Base-by-base conservation (phyloP, 768 basidiomycete genomes). In the Sporobolomyces phaffii region DNA sequence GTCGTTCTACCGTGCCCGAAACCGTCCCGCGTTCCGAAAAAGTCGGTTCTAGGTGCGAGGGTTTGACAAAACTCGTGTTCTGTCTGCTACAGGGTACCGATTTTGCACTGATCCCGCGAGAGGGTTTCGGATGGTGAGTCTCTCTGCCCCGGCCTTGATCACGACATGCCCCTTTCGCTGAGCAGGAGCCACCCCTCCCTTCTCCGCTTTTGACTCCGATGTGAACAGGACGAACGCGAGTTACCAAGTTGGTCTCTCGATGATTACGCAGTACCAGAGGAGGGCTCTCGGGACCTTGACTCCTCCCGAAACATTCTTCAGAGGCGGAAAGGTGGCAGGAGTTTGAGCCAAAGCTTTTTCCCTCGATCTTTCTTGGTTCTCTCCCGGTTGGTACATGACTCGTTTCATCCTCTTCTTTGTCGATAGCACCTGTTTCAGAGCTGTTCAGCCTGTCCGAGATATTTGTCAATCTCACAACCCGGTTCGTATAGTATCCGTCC, bases 61-160 rank as follows among this genome's bases (percentile, higher is more conserved):
- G 43, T 11, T 34, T 36, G 49, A 7, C 50, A 41, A 24, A n/a
- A 26, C 38, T 24, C 6, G 69, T 63, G 73, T 73, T 15, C 76
- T 76, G 10, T 40, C 34, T 68, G 7, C 17, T 22, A 5, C 78
- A 80, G 72, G 94, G 94, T 53, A 83, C 94, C 73, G 94, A 99
- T 80, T 99, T 99, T 81, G 91, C 93, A 80, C 86, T 93, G 84
- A 89, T 97, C 48, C 93, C 93, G 54, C 84, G 92, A 18, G 94
- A 98, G 79, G 94, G 94, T 60, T 99, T 98, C 76, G 94, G 94
- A 13, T 97, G 92, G 94, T 96, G 29, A 54, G 61, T 40, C 11
- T 57, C 15, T 28, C 36, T 15, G 40, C 5, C 15, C 13, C 15
- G 47, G 20, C 38, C 9, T 10, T 29, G 0, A 29, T 31, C 60